A percentile compares a stretch with the other conserved stretches of the same genome.
Evolutionary conservation across 2,329 filamentous ascomycete species (phyloP).

Genomic region (Fusarium piperis): DNA sequence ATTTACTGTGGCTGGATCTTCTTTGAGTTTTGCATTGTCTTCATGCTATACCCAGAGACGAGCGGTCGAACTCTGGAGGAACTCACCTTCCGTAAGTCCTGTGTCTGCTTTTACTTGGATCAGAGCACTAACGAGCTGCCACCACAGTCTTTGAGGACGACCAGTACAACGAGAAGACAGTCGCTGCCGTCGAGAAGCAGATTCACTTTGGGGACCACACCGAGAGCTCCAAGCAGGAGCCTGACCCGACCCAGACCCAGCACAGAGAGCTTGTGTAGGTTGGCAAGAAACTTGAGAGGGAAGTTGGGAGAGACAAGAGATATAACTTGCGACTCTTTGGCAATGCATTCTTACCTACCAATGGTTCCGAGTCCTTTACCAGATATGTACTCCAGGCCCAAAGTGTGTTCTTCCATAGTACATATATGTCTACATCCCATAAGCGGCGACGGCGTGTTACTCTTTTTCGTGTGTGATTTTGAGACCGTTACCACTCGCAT

Average conservation of each 20-base stretch:
- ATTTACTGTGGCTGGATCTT: conserved; percentile 56
- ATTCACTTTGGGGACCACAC: conserved; percentile 38
- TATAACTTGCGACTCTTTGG: not conserved
- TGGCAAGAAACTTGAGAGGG: not conserved
- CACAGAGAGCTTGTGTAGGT: conserved; percentile 22
- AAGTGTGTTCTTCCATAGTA: not conserved
- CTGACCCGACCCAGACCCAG: not conserved
- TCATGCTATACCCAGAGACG: conserved; percentile 86
- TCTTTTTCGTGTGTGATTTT: not conserved
- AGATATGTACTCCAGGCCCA: not conserved
- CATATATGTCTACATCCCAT: not conserved
- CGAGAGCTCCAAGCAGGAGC: conserved; percentile 11
- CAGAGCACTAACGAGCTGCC: conserved; percentile 14
- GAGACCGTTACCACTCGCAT: not conserved
- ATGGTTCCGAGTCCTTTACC: not conserved
- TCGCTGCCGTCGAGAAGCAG: conserved; percentile 53
- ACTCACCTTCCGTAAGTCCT: conserved; percentile 52
- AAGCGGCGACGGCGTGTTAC: not conserved
- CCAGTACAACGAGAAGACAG: conserved; percentile 49
- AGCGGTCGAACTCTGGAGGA: conserved; percentile 80
- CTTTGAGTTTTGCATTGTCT: conserved; percentile 65
- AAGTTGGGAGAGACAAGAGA: not conserved
- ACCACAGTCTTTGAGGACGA: conserved; percentile 53
- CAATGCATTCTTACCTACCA: not conserved
- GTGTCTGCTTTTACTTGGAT: accelerated